Evolutionary conservation across 2,329 filamentous ascomycete species (phyloP), one percentile per base, ranked within the genome.

Genomic region (Aphanoascus verrucosus): DNA sequence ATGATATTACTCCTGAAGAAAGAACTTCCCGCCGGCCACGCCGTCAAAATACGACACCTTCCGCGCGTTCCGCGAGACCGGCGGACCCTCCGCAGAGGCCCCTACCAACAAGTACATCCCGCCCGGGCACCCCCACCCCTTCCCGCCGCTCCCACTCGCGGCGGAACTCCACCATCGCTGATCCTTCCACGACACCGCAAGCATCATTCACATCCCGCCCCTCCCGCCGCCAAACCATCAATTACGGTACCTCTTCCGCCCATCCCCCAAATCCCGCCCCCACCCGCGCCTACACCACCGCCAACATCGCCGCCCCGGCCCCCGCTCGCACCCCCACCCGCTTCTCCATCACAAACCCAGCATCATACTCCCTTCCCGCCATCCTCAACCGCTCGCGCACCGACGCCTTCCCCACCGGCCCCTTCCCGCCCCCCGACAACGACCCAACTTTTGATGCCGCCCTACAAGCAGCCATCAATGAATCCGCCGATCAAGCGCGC

Each of bases 401-500:
- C 23, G 51, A 60, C 19, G 23, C 55, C 34, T 57, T 52, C 43
- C 19, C 58, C 15, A 46, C 38, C 1, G 55, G 50, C 0, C 34
- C 50, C 34, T 47, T 48, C 49, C 43, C 37, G n/a, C 35, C 52
- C 47, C 19, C 37, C 12, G 53, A 31, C 2, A 31, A 45, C 12
- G 49, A 59, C 12, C 53, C 35, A 38, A 52, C 52, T 20, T 35
- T 55, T 17, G 41, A 55, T 9, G 50, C 58, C 28, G 53, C 56
- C 38, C 38, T 60, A 5, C 58, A 60, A 49, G 46, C 53, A 11
- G 58, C 58, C 12, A 58, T 60, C 43, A 55, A 57, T 37, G 57
- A 49, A 20, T 60, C 55, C 5, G 58, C 58, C 5, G 52, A 55
- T 8, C 56, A 58, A 34, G 20, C 53, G 17, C 55, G 57, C 12